Evolutionary conservation across 257 asterid genomes (phyloP), one percentile per base, ranked within the genome.

Genomic region (Solanum etuberosum): DNA sequence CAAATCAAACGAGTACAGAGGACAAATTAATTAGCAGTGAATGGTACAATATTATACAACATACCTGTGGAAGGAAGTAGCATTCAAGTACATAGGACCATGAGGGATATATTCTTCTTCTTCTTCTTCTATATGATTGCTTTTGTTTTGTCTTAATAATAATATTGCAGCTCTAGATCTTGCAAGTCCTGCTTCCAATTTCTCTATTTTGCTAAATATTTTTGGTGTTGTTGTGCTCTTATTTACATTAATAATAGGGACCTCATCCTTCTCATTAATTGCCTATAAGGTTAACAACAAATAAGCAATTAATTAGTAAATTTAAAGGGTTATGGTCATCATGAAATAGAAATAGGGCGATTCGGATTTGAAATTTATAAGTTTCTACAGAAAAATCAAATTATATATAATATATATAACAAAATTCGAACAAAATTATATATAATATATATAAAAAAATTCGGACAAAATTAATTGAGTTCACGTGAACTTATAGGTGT

Each of bases 1-100:
- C 15, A 61, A 61, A 61, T 0, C 15, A 59, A 20, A 57, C 27
- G 67, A 21, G n/a, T n/a, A n/a, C n/a, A n/a, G 0, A 21, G 27
- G 1, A 59, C 3, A 0, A 59, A 59, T 59, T 59, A 23, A 59
- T 59, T 21, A 59, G 12, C 27, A 9, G 27, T 9, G 29, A 61
- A 61, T 61, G 16, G 14, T 61, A 61, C 1, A 61, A 2, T 61
- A 61, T n/a, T 61, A 61, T n/a, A 61, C 31, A 61, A 61, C 35
- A 35, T 67, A 93, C 96, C 95, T 94, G 35, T 90, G 94, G n/a
- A 95, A 95, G 12, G 83, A 87, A 12, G 90, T 85, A 65, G 98
- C 93, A 35, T 91, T 91, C 93, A 92, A 89, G 65, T 94, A 94
- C 94, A 91, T 94, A 4, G 94, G 95, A 14, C 97, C 96, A 73